Evolutionary conservation across 1,284 basidiomycete species (phyloP), one percentile per base, ranked within the genome.

Genomic region (Pascua guehoae): DNA sequence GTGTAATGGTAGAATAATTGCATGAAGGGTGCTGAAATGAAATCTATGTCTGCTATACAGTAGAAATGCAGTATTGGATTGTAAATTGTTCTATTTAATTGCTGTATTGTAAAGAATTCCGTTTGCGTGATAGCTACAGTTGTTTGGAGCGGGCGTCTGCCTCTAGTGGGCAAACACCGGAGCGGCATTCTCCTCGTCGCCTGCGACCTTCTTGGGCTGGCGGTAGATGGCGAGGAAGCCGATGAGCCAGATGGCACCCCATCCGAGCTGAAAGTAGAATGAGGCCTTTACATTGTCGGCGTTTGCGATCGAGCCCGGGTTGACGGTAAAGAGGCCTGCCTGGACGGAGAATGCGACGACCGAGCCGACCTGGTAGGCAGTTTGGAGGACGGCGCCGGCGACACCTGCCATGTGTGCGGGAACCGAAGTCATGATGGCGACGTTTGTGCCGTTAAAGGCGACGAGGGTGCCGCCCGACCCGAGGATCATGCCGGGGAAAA

Each of bases 321-420:
- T 60, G 47, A 70, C 61, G 4, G 72, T 73, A 37, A 74, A 53
- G 14, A 76, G 65, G 12, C 73, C 74, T 5, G 73, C 71, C 58
- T 75, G 72, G 43, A 72, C 62, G 18, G 67, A 64, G 15, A 75
- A 66, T 15, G 62, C 72, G 44, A 75, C 60, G 37, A 65, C 69
- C n/a, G 67, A 54, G 11, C 75, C 73, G 37, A 72, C 57, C 62
- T 76, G 76, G 5, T 73, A 49, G 8, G 64, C 49, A 32, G 71
- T 66, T 57, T 77, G 74, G 24, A 75, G 63, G 41, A 73, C 56
- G 2, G 73, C 75, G n/a, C 73, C 72, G 10, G 68, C 72, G n/a
- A 77, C 71, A 11, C 74, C 75, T 0, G 73, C 58, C 49, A 62
- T 64, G 15, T 70, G 54, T 1, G 69, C 57, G 2, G 71, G 70